Conservation (phyloP, 2,329 filamentous ascomycete genomes). For the Colletotrichum magnum region DNA sequence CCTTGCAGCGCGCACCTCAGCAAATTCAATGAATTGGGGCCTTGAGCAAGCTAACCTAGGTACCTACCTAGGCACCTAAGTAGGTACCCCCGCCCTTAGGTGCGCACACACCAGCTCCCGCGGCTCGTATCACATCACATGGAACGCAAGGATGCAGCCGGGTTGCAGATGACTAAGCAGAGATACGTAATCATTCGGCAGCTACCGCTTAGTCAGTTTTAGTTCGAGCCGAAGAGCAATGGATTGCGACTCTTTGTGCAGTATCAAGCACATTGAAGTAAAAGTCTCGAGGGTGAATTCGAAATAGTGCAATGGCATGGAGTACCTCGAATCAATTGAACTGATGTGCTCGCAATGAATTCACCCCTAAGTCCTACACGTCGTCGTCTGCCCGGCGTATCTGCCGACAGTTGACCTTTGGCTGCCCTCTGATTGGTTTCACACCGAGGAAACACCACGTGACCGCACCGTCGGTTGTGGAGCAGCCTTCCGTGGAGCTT, state of each 20-base stretch:
- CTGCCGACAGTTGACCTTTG: conserved; percentile 34
- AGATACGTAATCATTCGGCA: background rate
- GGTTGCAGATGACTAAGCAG: background rate
- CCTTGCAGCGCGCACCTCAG: conserved; percentile 12
- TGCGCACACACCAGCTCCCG: no score
- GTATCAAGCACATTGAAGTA: background rate
- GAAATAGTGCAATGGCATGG: background rate
- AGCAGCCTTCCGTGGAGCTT: conserved; percentile 37
- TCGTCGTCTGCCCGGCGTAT: background rate
- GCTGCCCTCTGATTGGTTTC: conserved; percentile 32
- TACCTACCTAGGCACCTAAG: no score
- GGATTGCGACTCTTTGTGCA: background rate
- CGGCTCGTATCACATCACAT: conserved; percentile 27
- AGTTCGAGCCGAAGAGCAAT: background rate
- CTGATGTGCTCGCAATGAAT: background rate
- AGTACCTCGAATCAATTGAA: background rate
- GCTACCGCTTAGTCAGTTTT: background rate
- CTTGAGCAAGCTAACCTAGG: no score
- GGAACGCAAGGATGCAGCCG: conserved; percentile 31
- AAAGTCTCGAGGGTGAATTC: no score
- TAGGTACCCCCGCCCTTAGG: no score
- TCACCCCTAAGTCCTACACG: background rate
- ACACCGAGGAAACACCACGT: conserved; percentile 22
- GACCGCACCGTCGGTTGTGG: conserved; percentile 14
- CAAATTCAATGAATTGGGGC: no score